Evolutionary conservation across 805 yeast genomes (phyloP).

Genomic region (Saturnispora diversa): DNA sequence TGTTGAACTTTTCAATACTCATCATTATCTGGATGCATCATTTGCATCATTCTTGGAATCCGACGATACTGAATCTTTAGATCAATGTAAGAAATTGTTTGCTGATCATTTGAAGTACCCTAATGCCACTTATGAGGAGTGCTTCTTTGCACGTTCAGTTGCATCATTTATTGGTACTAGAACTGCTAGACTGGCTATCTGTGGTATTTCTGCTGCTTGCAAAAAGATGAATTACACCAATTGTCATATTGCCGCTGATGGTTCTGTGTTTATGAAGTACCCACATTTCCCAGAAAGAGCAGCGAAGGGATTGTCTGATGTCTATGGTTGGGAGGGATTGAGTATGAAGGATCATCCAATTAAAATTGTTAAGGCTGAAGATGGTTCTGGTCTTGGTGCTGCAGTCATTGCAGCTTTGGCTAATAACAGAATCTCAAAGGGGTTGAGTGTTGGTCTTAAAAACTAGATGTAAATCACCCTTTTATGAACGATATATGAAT

Average conservation of each 20-base stretch:
- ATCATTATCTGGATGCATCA: conserved; percentile 82
- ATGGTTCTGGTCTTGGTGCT: conserved; percentile 98
- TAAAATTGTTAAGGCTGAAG: conserved; percentile 85
- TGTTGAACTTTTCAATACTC: conserved; percentile 43
- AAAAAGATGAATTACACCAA: conserved; percentile 74
- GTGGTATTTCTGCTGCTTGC: conserved; percentile 96
- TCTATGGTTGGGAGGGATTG: conserved; percentile 66
- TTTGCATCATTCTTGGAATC: conserved; percentile 81
- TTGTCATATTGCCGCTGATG: conserved; percentile 95
- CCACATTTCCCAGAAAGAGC: conserved; percentile 93
- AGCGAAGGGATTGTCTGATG: conserved; percentile 83
- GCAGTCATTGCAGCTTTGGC: conserved; percentile 96
- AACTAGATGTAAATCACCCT: not conserved
- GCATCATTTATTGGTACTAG: conserved; percentile 89
- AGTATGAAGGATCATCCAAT: conserved; percentile 60
- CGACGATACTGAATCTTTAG: conserved; percentile 81
- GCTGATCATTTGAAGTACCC: conserved; percentile 44
- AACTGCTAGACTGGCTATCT: conserved; percentile 87
- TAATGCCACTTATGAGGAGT: conserved; percentile 68
- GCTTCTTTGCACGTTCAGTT: conserved; percentile 71
- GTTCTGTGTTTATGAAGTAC: conserved; percentile 89
- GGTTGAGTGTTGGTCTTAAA: conserved; percentile 55
- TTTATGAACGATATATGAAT: no score
- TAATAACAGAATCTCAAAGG: conserved; percentile 63
- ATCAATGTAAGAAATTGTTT: conserved; percentile 67